phyloP scores from a whole-genome alignment of 2,329 filamentous ascomycete species.

The Aspergillus ruber region DNA sequence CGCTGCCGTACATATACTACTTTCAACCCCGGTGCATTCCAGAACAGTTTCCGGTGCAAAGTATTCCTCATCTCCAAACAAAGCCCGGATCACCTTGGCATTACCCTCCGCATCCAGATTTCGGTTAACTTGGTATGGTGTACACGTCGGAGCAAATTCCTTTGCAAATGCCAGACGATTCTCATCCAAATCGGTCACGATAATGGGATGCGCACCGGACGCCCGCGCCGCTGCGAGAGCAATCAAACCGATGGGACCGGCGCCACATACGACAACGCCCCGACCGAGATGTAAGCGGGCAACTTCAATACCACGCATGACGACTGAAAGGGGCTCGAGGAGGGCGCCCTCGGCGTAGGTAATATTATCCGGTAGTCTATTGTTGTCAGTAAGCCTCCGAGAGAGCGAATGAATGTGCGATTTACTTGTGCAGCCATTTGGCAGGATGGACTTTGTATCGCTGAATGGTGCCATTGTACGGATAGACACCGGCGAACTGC shows the following conservation, averaged over 20 bases:
- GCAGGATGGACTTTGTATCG: slow-evolving; percentile 57
- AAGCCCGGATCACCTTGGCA: slow-evolving; percentile 45
- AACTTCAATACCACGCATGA: slow-evolving; percentile 53
- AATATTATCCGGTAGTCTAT: slow-evolving; percentile 47
- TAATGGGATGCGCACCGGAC: slow-evolving; percentile 57
- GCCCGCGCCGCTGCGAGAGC: slow-evolving; percentile 53
- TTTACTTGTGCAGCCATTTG: slow-evolving; percentile 48
- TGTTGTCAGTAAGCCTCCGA: slow-evolving; percentile 5
- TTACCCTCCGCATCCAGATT: slow-evolving; percentile 44
- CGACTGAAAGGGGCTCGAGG: slow-evolving; percentile 59
- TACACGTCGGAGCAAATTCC: slow-evolving; percentile 49
- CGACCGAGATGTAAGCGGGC: slow-evolving; percentile 51
- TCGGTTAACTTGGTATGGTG: slow-evolving; percentile 50
- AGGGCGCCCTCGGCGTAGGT: slow-evolving; percentile 56
- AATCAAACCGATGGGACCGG: slow-evolving; percentile 58
- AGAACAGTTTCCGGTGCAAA: slow-evolving; percentile 53
- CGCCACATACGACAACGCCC: slow-evolving; percentile 54
- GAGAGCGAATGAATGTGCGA: neutral
- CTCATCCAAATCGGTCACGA: slow-evolving; percentile 58
- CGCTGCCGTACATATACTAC: slow-evolving; percentile 54
- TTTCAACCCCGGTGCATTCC: slow-evolving; percentile 62
- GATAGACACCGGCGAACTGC: slow-evolving; percentile 56
- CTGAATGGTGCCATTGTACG: slow-evolving; percentile 55
- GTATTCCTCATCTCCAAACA: slow-evolving; percentile 53
- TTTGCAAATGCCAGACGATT: slow-evolving; percentile 53